Evolutionary conservation across 306 rosid species (phyloP).

Genomic region (Pueraria montana): DNA sequence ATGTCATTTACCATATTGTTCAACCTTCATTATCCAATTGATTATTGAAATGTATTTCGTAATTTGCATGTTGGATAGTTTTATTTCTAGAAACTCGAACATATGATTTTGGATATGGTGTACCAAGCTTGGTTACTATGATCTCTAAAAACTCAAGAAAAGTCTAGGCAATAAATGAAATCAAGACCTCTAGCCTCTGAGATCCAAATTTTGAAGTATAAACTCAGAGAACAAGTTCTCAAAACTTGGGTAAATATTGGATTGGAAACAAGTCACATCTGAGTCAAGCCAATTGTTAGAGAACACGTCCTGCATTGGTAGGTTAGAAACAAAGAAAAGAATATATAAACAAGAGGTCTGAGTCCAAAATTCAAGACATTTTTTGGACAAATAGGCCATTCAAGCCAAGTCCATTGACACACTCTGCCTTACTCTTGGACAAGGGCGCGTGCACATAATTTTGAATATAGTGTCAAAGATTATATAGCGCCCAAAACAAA

Average conservation of each 20-base stretch:
- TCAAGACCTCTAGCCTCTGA: background rate
- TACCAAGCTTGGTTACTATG: background rate
- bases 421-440: too few species aligned
- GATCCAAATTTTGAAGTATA: background rate
- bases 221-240: background rate
- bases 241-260: background rate
- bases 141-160: background rate
- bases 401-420: background rate
- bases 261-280: background rate
- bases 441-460: too few species aligned
- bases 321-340: background rate
- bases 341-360: background rate
- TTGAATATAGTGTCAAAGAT: background rate
- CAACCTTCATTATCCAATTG: background rate
- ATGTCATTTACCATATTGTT: background rate
- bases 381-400: background rate
- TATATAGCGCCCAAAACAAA: background rate
- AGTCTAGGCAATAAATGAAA: background rate
- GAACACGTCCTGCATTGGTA: background rate
- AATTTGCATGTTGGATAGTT: conserved; percentile 1
- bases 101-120: background rate
- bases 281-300: background rate
- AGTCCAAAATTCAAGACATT: too few species aligned
- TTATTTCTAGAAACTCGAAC: background rate
- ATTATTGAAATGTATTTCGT: conserved; percentile 12